Evolutionary conservation across 345 rosid species (phyloP).

Genomic region (Aquilaria yunnanensis): DNA sequence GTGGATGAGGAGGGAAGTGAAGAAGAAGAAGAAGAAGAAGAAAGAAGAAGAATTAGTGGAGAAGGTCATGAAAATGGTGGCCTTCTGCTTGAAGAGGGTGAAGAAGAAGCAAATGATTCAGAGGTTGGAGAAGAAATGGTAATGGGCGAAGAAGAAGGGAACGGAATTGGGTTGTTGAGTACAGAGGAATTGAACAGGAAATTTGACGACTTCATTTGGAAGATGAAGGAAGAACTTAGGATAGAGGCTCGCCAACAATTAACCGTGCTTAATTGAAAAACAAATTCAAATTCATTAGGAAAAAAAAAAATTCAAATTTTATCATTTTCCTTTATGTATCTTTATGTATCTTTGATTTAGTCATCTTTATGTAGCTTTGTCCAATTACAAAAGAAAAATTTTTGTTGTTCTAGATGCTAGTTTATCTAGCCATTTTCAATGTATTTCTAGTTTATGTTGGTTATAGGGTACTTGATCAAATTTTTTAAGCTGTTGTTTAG

Average conservation of each 20-base stretch:
- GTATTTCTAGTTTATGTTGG: too few species aligned
- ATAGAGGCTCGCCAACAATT: constrained; percentile 46
- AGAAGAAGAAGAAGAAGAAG: constrained; percentile 21
- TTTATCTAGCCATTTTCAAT: too few species aligned
- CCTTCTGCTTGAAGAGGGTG: background rate
- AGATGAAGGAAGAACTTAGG: constrained; percentile 60
- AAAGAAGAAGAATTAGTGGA: background rate
- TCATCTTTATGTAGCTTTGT: too few species aligned
- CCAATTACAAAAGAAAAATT: too few species aligned
- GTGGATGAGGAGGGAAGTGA: background rate
- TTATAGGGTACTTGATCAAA: too few species aligned
- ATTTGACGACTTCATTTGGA: constrained; percentile 76
- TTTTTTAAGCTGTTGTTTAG: too few species aligned
- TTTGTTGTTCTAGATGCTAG: too few species aligned
- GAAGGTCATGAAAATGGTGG: constrained; percentile 13
- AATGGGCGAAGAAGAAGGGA: constrained; percentile 18
- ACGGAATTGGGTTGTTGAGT: constrained; percentile 29
- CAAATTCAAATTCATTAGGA: background rate
- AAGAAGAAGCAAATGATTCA: constrained; percentile 15
- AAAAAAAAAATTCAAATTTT: background rate
- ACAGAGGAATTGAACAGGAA: constrained; percentile 69
- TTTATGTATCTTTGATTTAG: too few species aligned
- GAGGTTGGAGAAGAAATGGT: constrained; percentile 2
- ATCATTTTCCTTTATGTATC: too few species aligned
- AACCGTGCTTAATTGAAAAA: constrained; percentile 26